Evolutionary conservation across 805 yeast species (phyloP), one percentile per base, ranked within the genome.

Genomic region (Ogataea paraovalis): DNA sequence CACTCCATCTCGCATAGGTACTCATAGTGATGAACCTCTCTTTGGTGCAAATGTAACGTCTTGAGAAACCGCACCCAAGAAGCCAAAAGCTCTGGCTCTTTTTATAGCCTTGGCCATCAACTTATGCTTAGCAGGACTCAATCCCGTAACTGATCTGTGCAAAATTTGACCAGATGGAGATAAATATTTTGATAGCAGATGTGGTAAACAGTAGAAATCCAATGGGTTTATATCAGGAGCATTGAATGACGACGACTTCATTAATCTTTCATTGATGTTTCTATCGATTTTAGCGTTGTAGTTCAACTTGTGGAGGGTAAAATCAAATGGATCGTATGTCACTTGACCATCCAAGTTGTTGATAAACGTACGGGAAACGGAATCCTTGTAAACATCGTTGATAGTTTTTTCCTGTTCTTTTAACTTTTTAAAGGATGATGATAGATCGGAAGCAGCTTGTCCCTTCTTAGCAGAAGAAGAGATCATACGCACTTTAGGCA

Each of bases 251-350:
- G 67, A 55, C 2, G 49, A 69, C 69, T 45, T 48, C 53, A 55
- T 55, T 25, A 32, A 58, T 58, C 49, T 62, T 48, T 34, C 53
- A 13, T 43, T 48, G 25, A 46, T 48, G 10, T 49, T 36, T 20
- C 43, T 48, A 16, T 33, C 18, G 10, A 57, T 46, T 52, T 71
- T 74, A 52, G 64, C 71, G 41, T 79, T 82, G 55, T 80, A 75
- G 50, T 74, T 71, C 34, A 79, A 58, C 55, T 76, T 79, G 41
- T 83, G 79, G 58, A 80, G 65, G 27, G 87, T 78, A 57, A 88
- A 87, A 64, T 87, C 96, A 66, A 83, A 84, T 44, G 96, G 94
- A 56, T 86, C 92, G 61, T 89, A 89, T 0, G 80, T 76, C 4
- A 76, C 68, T 42, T 79, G 80, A 3, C 68, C 67, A 14, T 64